Evolutionary conservation across 1,284 basidiomycete genomes (phyloP).

Genomic region (Rhodotorula sp.): DNA sequence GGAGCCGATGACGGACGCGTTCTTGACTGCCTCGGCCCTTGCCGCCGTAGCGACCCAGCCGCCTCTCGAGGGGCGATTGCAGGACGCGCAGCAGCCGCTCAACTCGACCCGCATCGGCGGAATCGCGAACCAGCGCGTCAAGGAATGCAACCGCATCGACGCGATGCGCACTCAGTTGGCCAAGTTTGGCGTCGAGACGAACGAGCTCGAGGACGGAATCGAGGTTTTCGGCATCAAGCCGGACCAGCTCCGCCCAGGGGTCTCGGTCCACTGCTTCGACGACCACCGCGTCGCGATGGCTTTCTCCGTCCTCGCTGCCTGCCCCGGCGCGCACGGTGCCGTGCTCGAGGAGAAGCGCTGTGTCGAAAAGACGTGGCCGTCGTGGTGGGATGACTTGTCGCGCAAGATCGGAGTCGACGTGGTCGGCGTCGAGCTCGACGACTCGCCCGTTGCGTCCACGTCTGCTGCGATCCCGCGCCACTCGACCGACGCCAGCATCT

Average conservation of each 20-base stretch:
- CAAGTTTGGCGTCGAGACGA: conserved; percentile 91
- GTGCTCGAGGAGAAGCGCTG: conserved; percentile 94
- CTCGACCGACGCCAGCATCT: conserved; percentile 62
- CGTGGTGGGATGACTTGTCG: conserved; percentile 98
- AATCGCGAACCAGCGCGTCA: conserved; percentile 97
- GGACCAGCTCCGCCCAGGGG: conserved; percentile 62
- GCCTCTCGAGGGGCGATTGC: conserved; percentile 46
- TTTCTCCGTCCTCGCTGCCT: conserved; percentile 80
- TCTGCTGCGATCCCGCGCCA: conserved; percentile 44
- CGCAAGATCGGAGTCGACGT: conserved; percentile 93
- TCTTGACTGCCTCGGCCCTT: conserved; percentile 88
- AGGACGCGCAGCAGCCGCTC: conserved; percentile 48
- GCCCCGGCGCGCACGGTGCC: conserved; percentile 63
- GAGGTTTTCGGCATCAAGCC: conserved; percentile 75
- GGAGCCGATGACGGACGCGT: conserved; percentile 99
- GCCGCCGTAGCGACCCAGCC: conserved; percentile 76
- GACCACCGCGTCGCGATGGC: conserved; percentile 99
- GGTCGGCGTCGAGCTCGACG: conserved; percentile 56
- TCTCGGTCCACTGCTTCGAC: conserved; percentile 90
- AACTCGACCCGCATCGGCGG: conserved; percentile 77
- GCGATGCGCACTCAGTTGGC: conserved; percentile 96
- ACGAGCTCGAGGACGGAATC: conserved; percentile 89
- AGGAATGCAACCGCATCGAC: conserved; percentile 94
- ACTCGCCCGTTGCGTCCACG: conserved; percentile 45
- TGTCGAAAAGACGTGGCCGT: conserved; percentile 99